Conservation (phyloP, 2,329 filamentous ascomycete genomes). For the Apiospora marii region DNA sequence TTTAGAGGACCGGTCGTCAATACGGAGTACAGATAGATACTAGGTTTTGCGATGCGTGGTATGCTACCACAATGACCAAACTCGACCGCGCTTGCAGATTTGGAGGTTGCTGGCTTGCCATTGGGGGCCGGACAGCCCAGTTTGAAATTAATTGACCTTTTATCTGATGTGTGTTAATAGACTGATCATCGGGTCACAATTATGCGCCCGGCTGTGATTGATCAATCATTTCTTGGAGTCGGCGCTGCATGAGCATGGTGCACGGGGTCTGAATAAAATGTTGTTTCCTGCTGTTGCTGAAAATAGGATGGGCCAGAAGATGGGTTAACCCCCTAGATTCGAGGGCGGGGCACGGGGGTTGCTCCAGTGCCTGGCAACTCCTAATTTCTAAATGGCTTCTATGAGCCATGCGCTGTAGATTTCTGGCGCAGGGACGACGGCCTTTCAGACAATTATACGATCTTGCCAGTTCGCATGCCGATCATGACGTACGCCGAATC, state of each 20-base stretch:
- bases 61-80: background rate
- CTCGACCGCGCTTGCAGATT: background rate
- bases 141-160: background rate
- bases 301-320: too few relatives aligned
- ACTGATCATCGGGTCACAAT: background rate
- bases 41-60: background rate
- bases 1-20: background rate
- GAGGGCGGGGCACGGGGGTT: background rate
- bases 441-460: background rate
- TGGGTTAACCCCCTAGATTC: too few relatives aligned
- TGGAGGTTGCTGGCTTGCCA: background rate
- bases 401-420: background rate
- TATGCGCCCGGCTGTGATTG: background rate
- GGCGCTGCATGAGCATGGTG: background rate
- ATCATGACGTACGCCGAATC: conserved; percentile 14
- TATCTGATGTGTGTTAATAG: background rate
- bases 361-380: background rate
- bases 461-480: background rate
- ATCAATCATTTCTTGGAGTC: background rate
- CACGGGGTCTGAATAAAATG: too few relatives aligned
- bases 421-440: background rate
- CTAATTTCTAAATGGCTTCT: conserved; percentile 8
- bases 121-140: background rate
- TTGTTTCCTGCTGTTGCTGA: background rate
- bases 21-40: background rate